Percentiles rank a stretch among this genome's conserved stretches.
phyloP scores from a whole-genome alignment of 345 rosid species.

The Aquilaria sinensis region DNA sequence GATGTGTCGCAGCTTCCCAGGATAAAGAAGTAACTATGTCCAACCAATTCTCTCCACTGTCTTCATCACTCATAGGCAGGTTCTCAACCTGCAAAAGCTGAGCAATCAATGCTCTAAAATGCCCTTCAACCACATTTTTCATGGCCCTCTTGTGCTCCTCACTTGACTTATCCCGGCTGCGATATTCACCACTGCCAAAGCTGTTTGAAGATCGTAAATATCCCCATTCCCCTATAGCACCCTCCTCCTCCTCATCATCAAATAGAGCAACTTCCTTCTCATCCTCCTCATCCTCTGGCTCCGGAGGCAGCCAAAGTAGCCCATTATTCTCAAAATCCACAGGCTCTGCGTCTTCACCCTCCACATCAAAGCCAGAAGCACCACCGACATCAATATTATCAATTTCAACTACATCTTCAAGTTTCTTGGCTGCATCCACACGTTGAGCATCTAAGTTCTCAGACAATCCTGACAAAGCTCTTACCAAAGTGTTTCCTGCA shows the following conservation, averaged over 20 bases:
- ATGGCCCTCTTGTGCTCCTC: constrained; percentile 58
- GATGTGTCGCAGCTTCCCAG: constrained; percentile 93
- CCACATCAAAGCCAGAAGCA: constrained; percentile 38
- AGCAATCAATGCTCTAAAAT: constrained; percentile 77
- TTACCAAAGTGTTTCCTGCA: constrained; percentile 37
- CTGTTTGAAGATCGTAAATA: constrained; percentile 59
- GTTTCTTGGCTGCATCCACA: constrained; percentile 27
- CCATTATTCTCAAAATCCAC: constrained; percentile 88
- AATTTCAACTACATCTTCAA: constrained; percentile 27
- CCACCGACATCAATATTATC: constrained; percentile 43
- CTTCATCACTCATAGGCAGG: constrained; percentile 58
- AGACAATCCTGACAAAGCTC: constrained; percentile 34
- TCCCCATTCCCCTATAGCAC: constrained; percentile 76
- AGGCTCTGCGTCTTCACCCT: constrained; percentile 48
- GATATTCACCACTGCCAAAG: constrained; percentile 58
- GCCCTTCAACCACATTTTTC: constrained; percentile 88
- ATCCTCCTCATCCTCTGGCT: constrained; percentile 93
- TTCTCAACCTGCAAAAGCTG: constrained; percentile 81
- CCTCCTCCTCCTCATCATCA: constrained; percentile 59
- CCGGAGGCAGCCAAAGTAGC: constrained; percentile 85
- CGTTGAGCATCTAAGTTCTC: constrained; percentile 37
- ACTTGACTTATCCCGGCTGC: constrained; percentile 44
- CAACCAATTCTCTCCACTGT: constrained; percentile 73
- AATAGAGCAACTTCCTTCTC: constrained; percentile 73
- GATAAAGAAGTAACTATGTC: constrained; percentile 82